Evolutionary conservation across 2,329 filamentous ascomycete species (phyloP).

Genomic region (Esteya vermicola): DNA sequence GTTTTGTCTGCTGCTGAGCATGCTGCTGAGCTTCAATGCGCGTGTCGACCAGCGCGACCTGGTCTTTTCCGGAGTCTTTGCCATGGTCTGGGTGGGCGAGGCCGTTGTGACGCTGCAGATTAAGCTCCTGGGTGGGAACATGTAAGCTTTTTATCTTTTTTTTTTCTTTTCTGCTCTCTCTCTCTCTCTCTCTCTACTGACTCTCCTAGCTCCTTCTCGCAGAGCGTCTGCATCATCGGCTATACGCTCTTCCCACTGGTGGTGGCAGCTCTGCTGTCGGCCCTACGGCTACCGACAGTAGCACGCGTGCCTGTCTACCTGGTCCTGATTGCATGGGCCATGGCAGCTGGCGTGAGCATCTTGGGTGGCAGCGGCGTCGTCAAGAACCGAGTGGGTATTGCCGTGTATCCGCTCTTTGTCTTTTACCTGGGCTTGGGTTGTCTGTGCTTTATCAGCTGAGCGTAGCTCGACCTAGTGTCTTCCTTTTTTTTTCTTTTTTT

Average conservation of each 20-base stretch:
- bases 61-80: conserved; percentile 93
- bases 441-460: conserved; percentile 88
- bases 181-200: not conserved
- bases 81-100: conserved; percentile 92
- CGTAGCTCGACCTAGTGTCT: too few species aligned
- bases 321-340: conserved; percentile 76
- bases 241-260: conserved; percentile 97
- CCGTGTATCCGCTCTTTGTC: conserved; percentile 86
- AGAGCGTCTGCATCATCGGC: conserved; percentile 94
- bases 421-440: conserved; percentile 91
- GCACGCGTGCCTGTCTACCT: conserved; percentile 83
- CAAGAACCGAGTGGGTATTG: conserved; percentile 84
- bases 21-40: conserved; percentile 76
- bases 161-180: not conserved
- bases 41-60: conserved; percentile 67
- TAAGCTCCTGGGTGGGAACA: conserved; percentile 88
- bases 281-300: conserved; percentile 64
- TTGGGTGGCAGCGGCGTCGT: conserved; percentile 90
- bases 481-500: too few species aligned
- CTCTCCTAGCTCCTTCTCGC: conserved; percentile 71
- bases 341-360: conserved; percentile 92
- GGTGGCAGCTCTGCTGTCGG: conserved; percentile 79
- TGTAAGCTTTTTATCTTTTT: conserved; percentile 46
- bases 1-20: conserved; percentile 78
- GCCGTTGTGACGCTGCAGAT: conserved; percentile 97